A percentile compares a stretch with the other conserved stretches of the same genome.
Evolutionary conservation across 2,329 filamentous ascomycete species (phyloP).

Genomic region (Karstenula rhodostoma): DNA sequence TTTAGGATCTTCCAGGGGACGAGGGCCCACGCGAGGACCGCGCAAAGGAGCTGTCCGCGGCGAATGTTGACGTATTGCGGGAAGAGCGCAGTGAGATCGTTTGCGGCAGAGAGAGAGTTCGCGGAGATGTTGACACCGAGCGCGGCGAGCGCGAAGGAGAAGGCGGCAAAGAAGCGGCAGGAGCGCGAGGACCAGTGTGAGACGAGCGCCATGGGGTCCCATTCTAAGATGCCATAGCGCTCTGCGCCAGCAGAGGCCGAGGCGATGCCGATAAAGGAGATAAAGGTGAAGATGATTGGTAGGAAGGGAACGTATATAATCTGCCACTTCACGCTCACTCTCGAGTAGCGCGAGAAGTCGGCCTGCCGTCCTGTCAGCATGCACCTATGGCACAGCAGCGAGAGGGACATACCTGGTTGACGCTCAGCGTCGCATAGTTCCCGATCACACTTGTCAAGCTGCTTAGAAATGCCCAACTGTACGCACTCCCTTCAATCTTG

Average conservation of each 20-base stretch:
- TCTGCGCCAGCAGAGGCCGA: conserved; percentile 63
- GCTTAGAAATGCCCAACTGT: conserved; percentile 63
- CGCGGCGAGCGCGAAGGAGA: conserved; percentile 58
- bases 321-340: conserved; percentile 58
- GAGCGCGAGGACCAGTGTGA: conserved; percentile 50
- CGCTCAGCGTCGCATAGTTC: conserved; percentile 60
- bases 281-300: conserved; percentile 63
- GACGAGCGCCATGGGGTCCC: conserved; percentile 55
- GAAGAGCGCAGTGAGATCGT: conserved; percentile 62
- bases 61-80: conserved; percentile 63
- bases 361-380: conserved; percentile 51
- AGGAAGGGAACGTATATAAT: conserved; percentile 61
- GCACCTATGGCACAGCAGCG: conserved; percentile 45
- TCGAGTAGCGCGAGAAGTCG: conserved; percentile 65
- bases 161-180: conserved; percentile 52
- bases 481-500: conserved; percentile 58
- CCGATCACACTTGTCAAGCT: conserved; percentile 59
- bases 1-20: conserved; percentile 59
- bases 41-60: conserved; percentile 57
- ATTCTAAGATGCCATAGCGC: conserved; percentile 58
- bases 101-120: conserved; percentile 62
- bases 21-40: conserved; percentile 54
- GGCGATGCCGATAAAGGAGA: conserved; percentile 65
- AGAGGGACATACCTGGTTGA: conserved; percentile 55
- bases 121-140: conserved; percentile 63